Percentiles rank a stretch among this genome's conserved stretches.
phyloP scores from a whole-genome alignment of 2,329 filamentous ascomycete species.

The Plenodomus tracheiphilus region DNA sequence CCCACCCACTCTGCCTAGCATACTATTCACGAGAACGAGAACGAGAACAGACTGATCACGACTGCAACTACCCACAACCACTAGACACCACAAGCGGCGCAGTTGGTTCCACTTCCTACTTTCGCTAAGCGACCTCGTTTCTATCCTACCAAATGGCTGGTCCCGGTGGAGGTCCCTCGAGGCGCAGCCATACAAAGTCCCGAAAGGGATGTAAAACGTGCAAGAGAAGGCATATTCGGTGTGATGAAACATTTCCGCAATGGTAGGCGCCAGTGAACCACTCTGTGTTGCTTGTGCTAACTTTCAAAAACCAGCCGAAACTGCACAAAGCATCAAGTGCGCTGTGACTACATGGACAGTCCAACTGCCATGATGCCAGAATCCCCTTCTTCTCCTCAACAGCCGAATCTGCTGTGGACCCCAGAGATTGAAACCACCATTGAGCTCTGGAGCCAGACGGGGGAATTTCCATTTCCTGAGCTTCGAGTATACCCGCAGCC shows the following conservation, averaged over 20 bases:
- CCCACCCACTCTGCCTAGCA: conserved; percentile 16
- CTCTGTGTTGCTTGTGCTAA: conserved; percentile 19
- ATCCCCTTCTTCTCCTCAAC: conserved; percentile 54
- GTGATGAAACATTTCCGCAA: conserved; percentile 96
- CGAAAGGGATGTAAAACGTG: conserved; percentile 98
- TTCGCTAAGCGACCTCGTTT: conserved; percentile 13
- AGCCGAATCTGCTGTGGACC: conserved; percentile 76
- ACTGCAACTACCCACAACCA: conserved; percentile 16
- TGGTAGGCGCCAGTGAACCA: conserved; percentile 65
- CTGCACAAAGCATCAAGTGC: conserved; percentile 98
- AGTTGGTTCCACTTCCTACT: conserved; percentile 17
- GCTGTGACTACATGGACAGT: conserved; percentile 95
- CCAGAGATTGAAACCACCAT: conserved; percentile 82
- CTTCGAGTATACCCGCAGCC: conserved; percentile 76
- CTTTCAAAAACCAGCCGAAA: conserved; percentile 72
- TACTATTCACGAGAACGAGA: conserved; percentile 7
- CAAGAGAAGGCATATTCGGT: conserved; percentile 95
- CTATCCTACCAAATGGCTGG: conserved; percentile 70
- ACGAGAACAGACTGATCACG: conserved; percentile 12
- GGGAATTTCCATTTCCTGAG: conserved; percentile 82
- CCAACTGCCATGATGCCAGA: conserved; percentile 66
- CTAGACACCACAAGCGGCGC: conserved; percentile 13
- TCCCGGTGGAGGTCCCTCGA: conserved; percentile 89
- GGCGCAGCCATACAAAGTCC: conserved; percentile 95
- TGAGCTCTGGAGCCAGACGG: conserved; percentile 80